Conservation (phyloP, 2,329 filamentous ascomycete species). For the Alternaria alternata region DNA sequence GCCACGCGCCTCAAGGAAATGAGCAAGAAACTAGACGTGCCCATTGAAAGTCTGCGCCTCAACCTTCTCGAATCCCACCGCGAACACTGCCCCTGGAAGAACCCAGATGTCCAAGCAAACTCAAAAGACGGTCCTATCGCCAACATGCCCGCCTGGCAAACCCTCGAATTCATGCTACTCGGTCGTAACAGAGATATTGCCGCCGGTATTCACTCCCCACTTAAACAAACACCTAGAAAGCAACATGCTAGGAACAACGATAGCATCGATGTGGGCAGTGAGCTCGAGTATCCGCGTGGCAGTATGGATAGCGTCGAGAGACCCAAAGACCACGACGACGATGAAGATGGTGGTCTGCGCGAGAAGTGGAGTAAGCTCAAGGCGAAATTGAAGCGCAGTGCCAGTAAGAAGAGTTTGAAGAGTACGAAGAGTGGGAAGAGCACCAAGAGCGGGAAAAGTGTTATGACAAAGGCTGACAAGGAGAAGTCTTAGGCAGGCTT, state of each 20-base stretch:
- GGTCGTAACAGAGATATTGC: conserved; percentile 23
- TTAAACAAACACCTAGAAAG: conserved; percentile 9
- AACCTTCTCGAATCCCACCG: conserved; percentile 50
- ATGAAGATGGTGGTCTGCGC: conserved; percentile 29
- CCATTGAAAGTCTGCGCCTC: conserved; percentile 42
- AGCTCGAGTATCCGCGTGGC: conserved; percentile 28
- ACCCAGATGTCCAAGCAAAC: conserved; percentile 44
- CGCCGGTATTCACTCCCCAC: background rate
- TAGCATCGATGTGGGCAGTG: conserved; percentile 38
- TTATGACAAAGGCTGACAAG: conserved; percentile 6
- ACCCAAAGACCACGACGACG: conserved; percentile 16
- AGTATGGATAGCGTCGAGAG: conserved; percentile 31
- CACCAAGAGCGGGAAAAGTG: conserved; percentile 23
- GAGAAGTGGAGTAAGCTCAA: conserved; percentile 49
- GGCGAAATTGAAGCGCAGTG: conserved; percentile 43
- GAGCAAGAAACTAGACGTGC: conserved; percentile 42
- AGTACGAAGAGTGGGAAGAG: conserved; percentile 39
- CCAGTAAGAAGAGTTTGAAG: conserved; percentile 47
- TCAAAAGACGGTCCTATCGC: conserved; percentile 40
- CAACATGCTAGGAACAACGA: conserved; percentile 25
- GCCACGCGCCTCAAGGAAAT: conserved; percentile 43
- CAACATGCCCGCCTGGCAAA: conserved; percentile 48
- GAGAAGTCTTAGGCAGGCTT: conserved; percentile 18
- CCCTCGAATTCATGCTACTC: conserved; percentile 45
- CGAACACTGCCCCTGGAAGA: conserved; percentile 54